Conservation (phyloP, 768 basidiomycete genomes). For the Xerocomellus amylosporus region DNA sequence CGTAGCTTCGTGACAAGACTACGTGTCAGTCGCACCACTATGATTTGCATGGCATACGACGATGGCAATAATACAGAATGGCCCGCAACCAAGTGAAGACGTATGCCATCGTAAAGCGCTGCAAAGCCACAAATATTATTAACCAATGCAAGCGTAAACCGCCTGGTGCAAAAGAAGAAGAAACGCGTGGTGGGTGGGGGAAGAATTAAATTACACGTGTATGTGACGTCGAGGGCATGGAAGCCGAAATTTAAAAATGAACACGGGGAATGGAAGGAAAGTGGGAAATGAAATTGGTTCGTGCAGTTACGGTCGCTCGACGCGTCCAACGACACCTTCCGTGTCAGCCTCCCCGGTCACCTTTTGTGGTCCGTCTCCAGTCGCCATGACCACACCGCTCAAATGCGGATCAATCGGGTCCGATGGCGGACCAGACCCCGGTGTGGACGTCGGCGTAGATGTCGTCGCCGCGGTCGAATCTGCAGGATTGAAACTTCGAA, state of each 20-base stretch:
- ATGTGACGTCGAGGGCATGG: not conserved
- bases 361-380: conserved; percentile 29
- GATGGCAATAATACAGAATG: conserved; percentile 10
- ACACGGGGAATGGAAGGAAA: not conserved
- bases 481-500: conserved; percentile 36
- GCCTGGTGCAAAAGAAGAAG: not conserved
- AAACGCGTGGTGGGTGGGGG: not conserved
- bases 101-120: not conserved
- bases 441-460: conserved; percentile 35
- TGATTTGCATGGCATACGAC: not conserved
- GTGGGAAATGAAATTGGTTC: not conserved
- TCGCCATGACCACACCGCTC: conserved; percentile 22
- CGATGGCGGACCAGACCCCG: conserved; percentile 32
- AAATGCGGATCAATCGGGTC: conserved; percentile 35
- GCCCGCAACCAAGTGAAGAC: conserved; percentile 5
- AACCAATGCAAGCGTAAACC: not conserved
- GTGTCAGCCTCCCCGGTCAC: conserved; percentile 24
- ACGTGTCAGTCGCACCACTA: not conserved
- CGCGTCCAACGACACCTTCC: conserved; percentile 23
- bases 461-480: conserved; percentile 32
- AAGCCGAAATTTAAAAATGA: not conserved
- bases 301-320: conserved; percentile 16
- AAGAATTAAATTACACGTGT: conserved; percentile 19
- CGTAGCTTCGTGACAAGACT: not conserved
- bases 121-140: not conserved